Evolutionary conservation across 495 filamentous ascomycete species (phyloP).

Genomic region (Terfezia boudieri): DNA sequence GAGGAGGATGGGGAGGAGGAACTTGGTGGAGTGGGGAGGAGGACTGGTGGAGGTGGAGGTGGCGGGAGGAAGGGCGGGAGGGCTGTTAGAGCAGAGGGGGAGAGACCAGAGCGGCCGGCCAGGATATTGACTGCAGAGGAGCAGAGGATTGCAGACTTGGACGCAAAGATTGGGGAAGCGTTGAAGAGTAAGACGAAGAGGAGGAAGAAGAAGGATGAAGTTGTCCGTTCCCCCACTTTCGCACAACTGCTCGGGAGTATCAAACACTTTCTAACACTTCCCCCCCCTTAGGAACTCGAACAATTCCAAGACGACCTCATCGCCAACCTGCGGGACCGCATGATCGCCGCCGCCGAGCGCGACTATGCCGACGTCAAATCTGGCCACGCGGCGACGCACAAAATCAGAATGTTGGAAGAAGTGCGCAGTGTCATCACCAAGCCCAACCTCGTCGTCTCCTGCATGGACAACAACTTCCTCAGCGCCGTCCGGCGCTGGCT

Average conservation of each 20-base stretch:
- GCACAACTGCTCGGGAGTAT: neutral
- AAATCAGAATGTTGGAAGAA: slow-evolving; percentile 83
- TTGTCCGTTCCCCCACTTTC: slow-evolving; percentile 34
- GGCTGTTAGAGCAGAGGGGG: slow-evolving; percentile 20
- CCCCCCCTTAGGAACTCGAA: slow-evolving; percentile 50
- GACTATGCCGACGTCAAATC: slow-evolving; percentile 60
- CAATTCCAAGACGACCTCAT: slow-evolving; percentile 74
- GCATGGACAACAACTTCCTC: slow-evolving; percentile 85
- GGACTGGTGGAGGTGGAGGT: slow-evolving; percentile 31
- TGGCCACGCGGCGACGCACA: slow-evolving; percentile 65
- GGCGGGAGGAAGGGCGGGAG: slow-evolving; percentile 23
- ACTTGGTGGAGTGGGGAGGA: slow-evolving; percentile 29
- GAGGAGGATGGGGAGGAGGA: slow-evolving; percentile 35
- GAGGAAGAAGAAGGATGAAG: slow-evolving; percentile 66
- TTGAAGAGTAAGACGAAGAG: slow-evolving; percentile 60
- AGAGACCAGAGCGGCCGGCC: slow-evolving; percentile 18
- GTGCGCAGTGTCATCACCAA: slow-evolving; percentile 74
- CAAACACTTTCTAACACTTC: slow-evolving; percentile 3
- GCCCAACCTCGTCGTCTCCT: slow-evolving; percentile 52
- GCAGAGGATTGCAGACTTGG: slow-evolving; percentile 36
- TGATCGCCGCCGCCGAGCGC: slow-evolving; percentile 74
- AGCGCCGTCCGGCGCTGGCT: slow-evolving; percentile 93
- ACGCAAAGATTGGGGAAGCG: slow-evolving; percentile 68
- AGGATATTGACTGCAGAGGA: slow-evolving; percentile 17
- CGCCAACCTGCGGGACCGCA: slow-evolving; percentile 62